A percentile compares a stretch with the other conserved stretches of the same genome.
Evolutionary conservation across 148 eudicot species (phyloP).

Genomic region (Vaccinium macrocarpon): DNA sequence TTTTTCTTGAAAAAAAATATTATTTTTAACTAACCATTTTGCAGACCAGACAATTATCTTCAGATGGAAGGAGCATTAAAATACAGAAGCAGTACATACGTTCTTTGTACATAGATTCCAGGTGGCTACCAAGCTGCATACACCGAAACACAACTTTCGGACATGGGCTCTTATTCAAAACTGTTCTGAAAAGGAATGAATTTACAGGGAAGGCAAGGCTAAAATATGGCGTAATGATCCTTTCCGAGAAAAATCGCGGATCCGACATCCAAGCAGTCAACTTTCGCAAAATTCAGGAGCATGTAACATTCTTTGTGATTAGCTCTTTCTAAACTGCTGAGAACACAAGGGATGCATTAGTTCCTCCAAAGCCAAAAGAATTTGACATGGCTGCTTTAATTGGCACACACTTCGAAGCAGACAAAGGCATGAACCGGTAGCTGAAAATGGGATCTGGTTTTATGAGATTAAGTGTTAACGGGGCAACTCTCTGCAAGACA

Average conservation of each 20-base stretch:
- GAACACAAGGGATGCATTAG: constrained; percentile 74
- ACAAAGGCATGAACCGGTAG: constrained; percentile 67
- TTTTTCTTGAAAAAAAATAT: too few species aligned
- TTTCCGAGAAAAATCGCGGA: neutral
- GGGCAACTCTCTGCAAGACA: constrained; percentile 70
- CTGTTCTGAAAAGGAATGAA: neutral
- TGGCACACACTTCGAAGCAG: constrained; percentile 51
- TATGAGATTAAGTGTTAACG: constrained; percentile 72
- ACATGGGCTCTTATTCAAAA: neutral
- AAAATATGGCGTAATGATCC: neutral
- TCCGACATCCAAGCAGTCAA: neutral
- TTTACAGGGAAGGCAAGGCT: neutral
- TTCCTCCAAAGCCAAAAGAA: constrained; percentile 98
- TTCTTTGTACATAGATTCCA: neutral
- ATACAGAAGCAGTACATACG: neutral
- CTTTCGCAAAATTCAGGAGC: neutral
- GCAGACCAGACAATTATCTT: too few species aligned
- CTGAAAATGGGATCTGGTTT: constrained; percentile 71
- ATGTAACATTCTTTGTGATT: neutral
- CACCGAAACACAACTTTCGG: too few species aligned
- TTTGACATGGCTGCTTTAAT: constrained; percentile 75
- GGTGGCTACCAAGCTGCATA: neutral
- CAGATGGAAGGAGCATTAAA: neutral
- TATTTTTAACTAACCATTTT: too few species aligned
- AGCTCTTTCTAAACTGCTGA: constrained; percentile 31